Evolutionary conservation across 1,284 basidiomycete genomes (phyloP), one percentile per base, ranked within the genome.

Genomic region (Rhodotorula sp.): DNA sequence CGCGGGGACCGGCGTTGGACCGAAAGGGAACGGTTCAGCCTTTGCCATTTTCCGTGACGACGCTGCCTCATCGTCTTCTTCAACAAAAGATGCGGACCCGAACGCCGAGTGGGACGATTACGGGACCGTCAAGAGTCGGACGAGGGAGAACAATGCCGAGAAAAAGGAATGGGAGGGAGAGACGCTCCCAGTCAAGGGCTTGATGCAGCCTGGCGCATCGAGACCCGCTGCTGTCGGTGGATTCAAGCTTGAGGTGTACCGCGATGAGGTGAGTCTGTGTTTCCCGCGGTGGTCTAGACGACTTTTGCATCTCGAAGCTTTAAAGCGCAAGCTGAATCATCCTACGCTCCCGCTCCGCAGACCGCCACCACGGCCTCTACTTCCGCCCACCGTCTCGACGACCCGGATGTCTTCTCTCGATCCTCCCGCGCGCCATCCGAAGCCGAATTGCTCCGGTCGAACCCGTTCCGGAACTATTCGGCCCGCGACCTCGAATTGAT

Each of bases 391-490:
- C 33, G 69, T 77, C 69, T 57, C 77, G 12, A 72, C 77, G 74
- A 63, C 30, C n/a, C 73, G 7, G 82, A 83, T 45, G 79, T 82
- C 26, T 81, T 83, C 64, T 72, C 79, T 1, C 77, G 80, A 45
- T 75, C 79, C 18, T 54, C 72, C 24, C 76, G 77, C 44, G 71
- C 79, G 0, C 77, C 78, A 0, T 78, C 79, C 15, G 83, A 84
- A 70, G 81, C 83, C 4, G 84, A 85, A 62, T 70, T 80, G 3
- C 83, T 88, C 30, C 86, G 85, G 59, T 80, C 82, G 26, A 84
- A 86, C 72, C 87, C 87, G 15, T 83, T 87, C 74, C 85, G 85
- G 75, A 85, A 86, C 75, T 82, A 84, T 72, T 71, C 78, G n/a
- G 20, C 59, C 6, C 75, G 79, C 17, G 72, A 74, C 42, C 68